Evolutionary conservation across 2,329 filamentous ascomycete species (phyloP).

Genomic region (Aspergillus versicolor): DNA sequence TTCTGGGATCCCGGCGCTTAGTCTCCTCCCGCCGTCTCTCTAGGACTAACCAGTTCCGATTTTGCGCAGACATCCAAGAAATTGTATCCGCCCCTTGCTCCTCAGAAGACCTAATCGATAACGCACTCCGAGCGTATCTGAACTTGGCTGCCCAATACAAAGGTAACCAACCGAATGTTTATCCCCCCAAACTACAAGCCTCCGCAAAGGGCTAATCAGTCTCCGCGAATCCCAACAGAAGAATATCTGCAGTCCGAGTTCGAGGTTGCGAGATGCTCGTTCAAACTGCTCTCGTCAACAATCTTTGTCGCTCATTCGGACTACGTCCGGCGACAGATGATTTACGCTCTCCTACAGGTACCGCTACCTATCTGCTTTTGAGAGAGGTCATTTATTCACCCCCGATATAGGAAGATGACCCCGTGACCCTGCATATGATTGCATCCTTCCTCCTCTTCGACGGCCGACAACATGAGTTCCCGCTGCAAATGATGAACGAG

Average conservation of each 20-base stretch:
- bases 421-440: constrained; percentile 75
- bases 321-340: constrained; percentile 89
- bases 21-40: neutral
- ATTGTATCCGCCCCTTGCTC: constrained; percentile 61
- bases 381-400: neutral
- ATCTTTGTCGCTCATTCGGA: constrained; percentile 74
- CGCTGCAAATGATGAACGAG: constrained; percentile 82
- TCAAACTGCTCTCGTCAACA: constrained; percentile 71
- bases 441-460: constrained; percentile 83
- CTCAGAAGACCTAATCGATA: constrained; percentile 71
- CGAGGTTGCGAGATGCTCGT: constrained; percentile 76
- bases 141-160: constrained; percentile 73
- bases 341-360: constrained; percentile 79
- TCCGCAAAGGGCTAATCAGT: neutral
- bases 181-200: neutral
- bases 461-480: constrained; percentile 72
- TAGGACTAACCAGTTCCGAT: neutral
- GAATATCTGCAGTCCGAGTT: constrained; percentile 73
- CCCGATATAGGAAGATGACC: constrained; percentile 72
- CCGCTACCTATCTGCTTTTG: neutral
- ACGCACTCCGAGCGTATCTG: constrained; percentile 81
- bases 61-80: constrained; percentile 61
- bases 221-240: constrained; percentile 43
- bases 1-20: neutral
- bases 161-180: constrained; percentile 43